These are phyloP conservation scores for Lactarius tabidus DNA, from an alignment of 768 basidiomycete genomes.

Conservation along the genomic window DNA sequence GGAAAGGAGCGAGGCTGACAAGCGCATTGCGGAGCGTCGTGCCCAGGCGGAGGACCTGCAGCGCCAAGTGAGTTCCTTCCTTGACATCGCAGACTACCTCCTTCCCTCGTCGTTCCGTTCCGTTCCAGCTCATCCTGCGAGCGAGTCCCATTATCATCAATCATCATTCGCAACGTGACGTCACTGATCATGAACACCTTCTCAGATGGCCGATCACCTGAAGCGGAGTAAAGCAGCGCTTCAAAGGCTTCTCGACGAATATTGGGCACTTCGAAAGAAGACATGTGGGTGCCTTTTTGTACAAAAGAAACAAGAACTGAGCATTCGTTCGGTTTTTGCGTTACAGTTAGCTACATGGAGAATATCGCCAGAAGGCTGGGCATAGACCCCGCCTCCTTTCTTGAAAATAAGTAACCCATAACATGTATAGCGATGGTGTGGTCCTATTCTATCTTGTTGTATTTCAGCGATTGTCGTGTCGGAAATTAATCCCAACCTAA, in stretches of 20 bases:
- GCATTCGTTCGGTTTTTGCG: background rate
- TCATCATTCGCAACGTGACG: background rate
- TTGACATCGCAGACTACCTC: background rate
- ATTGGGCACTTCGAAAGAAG: constrained; percentile 75
- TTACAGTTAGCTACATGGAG: constrained; percentile 73
- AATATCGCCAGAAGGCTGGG: constrained; percentile 78
- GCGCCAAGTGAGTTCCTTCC: constrained; percentile 44
- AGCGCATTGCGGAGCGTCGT: constrained; percentile 71
- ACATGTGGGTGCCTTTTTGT: constrained; percentile 47
- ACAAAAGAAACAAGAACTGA: background rate
- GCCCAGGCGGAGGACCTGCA: constrained; percentile 66
- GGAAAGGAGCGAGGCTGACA: constrained; percentile 74
- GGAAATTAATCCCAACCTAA: background rate
- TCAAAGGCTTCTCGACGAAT: constrained; percentile 77
- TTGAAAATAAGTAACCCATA: background rate
- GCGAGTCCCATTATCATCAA: too few species aligned
- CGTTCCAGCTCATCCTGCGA: background rate
- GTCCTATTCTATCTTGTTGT: background rate
- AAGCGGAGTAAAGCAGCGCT: constrained; percentile 72
- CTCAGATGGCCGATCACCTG: constrained; percentile 71
- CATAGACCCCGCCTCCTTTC: constrained; percentile 37
- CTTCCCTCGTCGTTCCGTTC: background rate
- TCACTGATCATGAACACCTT: background rate
- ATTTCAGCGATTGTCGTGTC: background rate
- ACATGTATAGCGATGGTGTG: background rate